These are phyloP conservation scores for Claviceps quebecensis DNA, from an alignment of 2,329 filamentous ascomycete genomes.

Conservation along the genomic window DNA sequence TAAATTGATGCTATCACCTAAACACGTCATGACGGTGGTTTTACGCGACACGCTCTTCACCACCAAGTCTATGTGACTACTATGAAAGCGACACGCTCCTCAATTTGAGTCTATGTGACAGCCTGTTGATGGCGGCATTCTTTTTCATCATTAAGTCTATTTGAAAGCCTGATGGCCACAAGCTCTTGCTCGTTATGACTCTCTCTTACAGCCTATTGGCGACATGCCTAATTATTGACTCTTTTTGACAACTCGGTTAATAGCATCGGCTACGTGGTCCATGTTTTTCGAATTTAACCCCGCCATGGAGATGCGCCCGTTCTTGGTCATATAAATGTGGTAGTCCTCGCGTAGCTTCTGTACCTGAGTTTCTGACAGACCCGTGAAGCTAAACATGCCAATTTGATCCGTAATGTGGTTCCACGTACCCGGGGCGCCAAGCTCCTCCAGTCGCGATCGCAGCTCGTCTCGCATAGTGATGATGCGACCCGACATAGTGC, in stretches of 20 bases:
- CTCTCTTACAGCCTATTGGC: too few relatives aligned
- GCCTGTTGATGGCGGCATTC: too few relatives aligned
- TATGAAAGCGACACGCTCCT: too few relatives aligned
- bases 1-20: too few relatives aligned
- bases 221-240: conserved; percentile 10
- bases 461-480: conserved; percentile 76
- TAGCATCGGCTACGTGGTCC: conserved; percentile 81
- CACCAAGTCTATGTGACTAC: too few relatives aligned
- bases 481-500: conserved; percentile 91
- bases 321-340: conserved; percentile 92
- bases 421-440: conserved; percentile 81
- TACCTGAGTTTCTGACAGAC: conserved; percentile 61
- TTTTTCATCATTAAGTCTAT: too few relatives aligned
- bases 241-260: conserved; percentile 62
- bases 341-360: conserved; percentile 52
- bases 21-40: too few relatives aligned
- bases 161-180: too few relatives aligned
- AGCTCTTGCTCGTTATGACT: too few relatives aligned
- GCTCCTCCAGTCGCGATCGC: conserved; percentile 65
- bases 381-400: conserved; percentile 97
- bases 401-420: conserved; percentile 98
- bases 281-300: conserved; percentile 88
- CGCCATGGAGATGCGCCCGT: conserved; percentile 95
- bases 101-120: too few relatives aligned
- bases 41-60: too few relatives aligned